Evolutionary conservation across 257 asterid genomes (phyloP), one percentile per base, ranked within the genome.

Genomic region (Mitragyna speciosa): DNA sequence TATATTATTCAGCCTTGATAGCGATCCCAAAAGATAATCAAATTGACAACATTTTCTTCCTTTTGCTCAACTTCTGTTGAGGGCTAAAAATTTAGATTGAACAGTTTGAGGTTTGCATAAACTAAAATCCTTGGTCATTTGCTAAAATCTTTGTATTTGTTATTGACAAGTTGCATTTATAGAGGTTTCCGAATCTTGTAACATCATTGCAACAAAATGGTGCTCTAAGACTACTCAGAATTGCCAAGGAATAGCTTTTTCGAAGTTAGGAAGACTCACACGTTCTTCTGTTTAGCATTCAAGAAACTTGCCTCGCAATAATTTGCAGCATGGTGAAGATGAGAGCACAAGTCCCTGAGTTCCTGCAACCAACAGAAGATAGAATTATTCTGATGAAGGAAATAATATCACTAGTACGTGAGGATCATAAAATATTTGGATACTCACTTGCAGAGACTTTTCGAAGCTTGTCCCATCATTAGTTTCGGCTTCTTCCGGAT

Each of bases 281-380:
- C 31, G 76, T 41, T 87, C 87, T 89, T 89, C 79, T 86, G 78
- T 76, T 81, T 69, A 19, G 94, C 78, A 11, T 82, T 87, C 77
- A 84, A 76, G 87, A 86, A 92, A 30, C 88, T 59, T 3, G 85
- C 56, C 88, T 88, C 91, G 70, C 93, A 92, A 59, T 86, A 89
- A 77, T 87, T 90, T 75, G 97, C 97, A 75, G 96, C 96, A 58
- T 81, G 78, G 79, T 89, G 87, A 72, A 92, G 88, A 80, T 91
- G 93, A 81, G 93, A 86, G 72, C 94, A 78, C 74, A 92, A 87
- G 43, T 84, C 84, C 83, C 81, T 91, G 20, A 92, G 87, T 82
- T 92, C 97, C 96, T 91, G 87, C 84, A 85, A 80, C 9, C 49
- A 64, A 52, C 22, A 19, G 30, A 78, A 26, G 5, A 59, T 8